Evolutionary conservation across 192 early-diverging fungal species (phyloP).

Genomic region (Podila verticillata): DNA sequence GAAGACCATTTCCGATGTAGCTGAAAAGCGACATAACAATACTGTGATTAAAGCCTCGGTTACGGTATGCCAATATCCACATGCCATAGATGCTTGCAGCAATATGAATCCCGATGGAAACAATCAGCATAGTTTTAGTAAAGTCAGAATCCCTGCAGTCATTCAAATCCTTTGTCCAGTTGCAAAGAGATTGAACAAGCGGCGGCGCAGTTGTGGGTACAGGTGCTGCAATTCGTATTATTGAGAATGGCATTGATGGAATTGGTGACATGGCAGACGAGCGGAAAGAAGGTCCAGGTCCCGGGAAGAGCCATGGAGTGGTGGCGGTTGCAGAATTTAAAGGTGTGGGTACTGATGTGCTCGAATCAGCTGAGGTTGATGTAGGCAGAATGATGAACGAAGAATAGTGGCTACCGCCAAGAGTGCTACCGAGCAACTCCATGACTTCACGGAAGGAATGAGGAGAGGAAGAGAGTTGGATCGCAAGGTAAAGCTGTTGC

Average conservation of each 20-base stretch:
- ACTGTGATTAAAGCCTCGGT: conserved; percentile 28
- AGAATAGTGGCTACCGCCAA: too few relatives aligned
- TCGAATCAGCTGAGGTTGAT: too few relatives aligned
- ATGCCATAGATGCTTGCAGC: conserved; percentile 10
- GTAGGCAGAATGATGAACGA: too few relatives aligned
- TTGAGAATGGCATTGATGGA: not conserved
- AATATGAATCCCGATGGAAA: conserved; percentile 12
- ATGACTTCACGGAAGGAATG: too few relatives aligned
- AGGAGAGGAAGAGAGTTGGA: too few relatives aligned
- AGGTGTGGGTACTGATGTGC: too few relatives aligned
- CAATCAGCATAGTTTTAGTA: conserved; percentile 7
- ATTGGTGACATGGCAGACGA: too few relatives aligned
- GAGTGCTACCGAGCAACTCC: too few relatives aligned
- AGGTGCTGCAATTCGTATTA: too few relatives aligned
- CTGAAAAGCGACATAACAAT: conserved; percentile 27
- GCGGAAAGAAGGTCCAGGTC: too few relatives aligned
- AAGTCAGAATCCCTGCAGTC: conserved; percentile 25
- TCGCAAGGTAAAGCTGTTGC: too few relatives aligned
- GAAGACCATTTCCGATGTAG: conserved; percentile 26
- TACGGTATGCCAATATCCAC: conserved; percentile 29
- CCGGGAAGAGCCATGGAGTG: not conserved
- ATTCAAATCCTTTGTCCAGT: conserved; percentile 22
- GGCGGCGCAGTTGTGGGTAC: not conserved
- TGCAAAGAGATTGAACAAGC: conserved; percentile 2
- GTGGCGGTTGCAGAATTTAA: not conserved